A percentile compares a stretch with the other conserved stretches of the same genome.
phyloP scores from a whole-genome alignment of 2,329 filamentous ascomycete species.

The Colletotrichum tabaci region DNA sequence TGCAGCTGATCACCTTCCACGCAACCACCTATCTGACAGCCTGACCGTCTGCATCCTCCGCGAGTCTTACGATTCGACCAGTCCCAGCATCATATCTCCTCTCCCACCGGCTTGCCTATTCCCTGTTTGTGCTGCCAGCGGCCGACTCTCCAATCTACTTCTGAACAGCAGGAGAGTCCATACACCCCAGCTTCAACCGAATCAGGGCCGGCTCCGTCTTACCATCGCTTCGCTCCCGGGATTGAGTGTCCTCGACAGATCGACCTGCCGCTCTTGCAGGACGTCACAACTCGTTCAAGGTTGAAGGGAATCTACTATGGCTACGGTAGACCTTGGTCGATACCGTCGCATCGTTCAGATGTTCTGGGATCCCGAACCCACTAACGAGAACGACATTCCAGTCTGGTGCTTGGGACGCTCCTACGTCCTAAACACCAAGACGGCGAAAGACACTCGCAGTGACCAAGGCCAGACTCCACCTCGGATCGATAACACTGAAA shows the following conservation, averaged over 20 bases:
- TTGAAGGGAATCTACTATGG: constrained; percentile 55
- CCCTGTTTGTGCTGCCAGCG: too few species aligned
- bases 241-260: neutral
- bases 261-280: neutral
- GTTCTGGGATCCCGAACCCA: constrained; percentile 92
- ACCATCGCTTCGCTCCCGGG: neutral
- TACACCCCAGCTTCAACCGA: neutral
- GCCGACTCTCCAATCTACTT: neutral
- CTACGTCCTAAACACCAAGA: constrained; percentile 61
- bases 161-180: neutral
- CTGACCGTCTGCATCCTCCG: constrained; percentile 1
- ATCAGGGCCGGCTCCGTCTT: neutral
- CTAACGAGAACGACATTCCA: constrained; percentile 78
- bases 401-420: constrained; percentile 85
- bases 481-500: constrained; percentile 15
- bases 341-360: constrained; percentile 87
- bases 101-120: neutral
- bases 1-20: constrained; percentile 6
- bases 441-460: constrained; percentile 39
- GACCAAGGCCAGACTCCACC: constrained; percentile 39
- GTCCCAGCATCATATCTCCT: neutral
- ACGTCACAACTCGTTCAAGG: neutral
- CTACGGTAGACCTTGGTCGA: constrained; percentile 80
- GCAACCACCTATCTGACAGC: neutral
- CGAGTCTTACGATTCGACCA: neutral